These are phyloP conservation scores for Petrea volubilis DNA, from an alignment of 257 asterid species.

Conservation along the genomic window DNA sequence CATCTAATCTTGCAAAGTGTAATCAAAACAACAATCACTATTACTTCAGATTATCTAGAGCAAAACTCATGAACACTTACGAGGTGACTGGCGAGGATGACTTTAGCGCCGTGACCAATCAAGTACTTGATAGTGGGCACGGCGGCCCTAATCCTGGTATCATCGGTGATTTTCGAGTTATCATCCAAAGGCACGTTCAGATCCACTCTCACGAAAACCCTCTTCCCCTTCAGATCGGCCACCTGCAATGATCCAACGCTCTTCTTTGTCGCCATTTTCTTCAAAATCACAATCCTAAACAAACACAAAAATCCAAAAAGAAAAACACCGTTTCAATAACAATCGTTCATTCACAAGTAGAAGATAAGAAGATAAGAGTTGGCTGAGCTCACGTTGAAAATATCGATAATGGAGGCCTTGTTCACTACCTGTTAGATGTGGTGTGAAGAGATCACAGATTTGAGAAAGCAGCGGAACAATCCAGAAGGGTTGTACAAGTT, in stretches of 20 bases:
- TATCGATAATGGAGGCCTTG: neutral
- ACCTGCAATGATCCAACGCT: conserved; percentile 74
- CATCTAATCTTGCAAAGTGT: neutral
- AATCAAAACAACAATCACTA: neutral
- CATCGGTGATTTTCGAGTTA: conserved; percentile 65
- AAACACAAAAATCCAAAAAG: neutral
- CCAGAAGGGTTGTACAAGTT: neutral
- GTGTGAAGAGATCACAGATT: neutral
- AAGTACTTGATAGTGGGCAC: conserved; percentile 70
- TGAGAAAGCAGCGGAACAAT: neutral
- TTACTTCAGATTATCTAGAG: neutral
- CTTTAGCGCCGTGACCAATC: conserved; percentile 42
- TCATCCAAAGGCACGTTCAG: conserved; percentile 83
- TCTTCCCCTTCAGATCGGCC: conserved; percentile 78
- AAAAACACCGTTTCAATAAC: neutral
- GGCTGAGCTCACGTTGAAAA: conserved; percentile 8
- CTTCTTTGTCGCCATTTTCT: conserved; percentile 72
- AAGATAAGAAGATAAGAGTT: neutral
- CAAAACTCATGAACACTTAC: conserved; percentile 17
- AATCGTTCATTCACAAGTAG: neutral
- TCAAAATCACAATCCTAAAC: neutral
- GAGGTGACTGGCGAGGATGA: conserved; percentile 48
- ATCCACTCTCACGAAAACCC: conserved; percentile 70
- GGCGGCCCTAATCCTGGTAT: conserved; percentile 75
- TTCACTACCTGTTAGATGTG: neutral